Evolutionary conservation across 768 basidiomycete genomes (phyloP).

Genomic region (Boletus rubropictus): DNA sequence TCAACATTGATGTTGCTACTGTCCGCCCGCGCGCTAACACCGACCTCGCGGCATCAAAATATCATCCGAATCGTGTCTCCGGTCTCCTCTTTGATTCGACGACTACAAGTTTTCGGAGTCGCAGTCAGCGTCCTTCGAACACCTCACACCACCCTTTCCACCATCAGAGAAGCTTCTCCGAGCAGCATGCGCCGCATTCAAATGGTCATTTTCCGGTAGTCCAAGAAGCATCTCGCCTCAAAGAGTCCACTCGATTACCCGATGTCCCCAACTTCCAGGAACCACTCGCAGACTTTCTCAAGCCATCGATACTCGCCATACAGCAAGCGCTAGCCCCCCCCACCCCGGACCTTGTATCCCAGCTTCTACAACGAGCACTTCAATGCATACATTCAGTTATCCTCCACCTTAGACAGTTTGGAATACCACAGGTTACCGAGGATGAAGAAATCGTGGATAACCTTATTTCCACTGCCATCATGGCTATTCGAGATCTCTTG

Average conservation of each 20-base stretch:
- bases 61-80: constrained; percentile 8
- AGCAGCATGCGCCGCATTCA: neutral
- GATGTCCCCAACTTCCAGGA: constrained; percentile 6
- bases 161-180: constrained; percentile 3
- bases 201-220: neutral
- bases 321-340: constrained; percentile 49
- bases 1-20: neutral
- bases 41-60: constrained; percentile 11
- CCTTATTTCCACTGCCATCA: constrained; percentile 53
- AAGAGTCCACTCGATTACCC: constrained; percentile 1
- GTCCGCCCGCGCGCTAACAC: constrained; percentile 26
- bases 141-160: neutral
- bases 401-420: constrained; percentile 49
- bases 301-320: constrained; percentile 18
- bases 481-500: constrained; percentile 64
- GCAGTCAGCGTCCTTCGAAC: constrained; percentile 15
- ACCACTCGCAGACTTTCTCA: neutral
- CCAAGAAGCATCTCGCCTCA: constrained; percentile 7
- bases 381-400: constrained; percentile 57
- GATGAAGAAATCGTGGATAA: constrained; percentile 56
- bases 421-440: constrained; percentile 40
- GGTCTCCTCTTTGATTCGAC: constrained; percentile 5
- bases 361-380: constrained; percentile 53
- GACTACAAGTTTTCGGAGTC: constrained; percentile 15
- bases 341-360: constrained; percentile 50